A percentile compares a stretch with the other conserved stretches of the same genome.
Evolutionary conservation across 1,139 yeast genomes (phyloP).

Genomic region (Geotrichum siamense): DNA sequence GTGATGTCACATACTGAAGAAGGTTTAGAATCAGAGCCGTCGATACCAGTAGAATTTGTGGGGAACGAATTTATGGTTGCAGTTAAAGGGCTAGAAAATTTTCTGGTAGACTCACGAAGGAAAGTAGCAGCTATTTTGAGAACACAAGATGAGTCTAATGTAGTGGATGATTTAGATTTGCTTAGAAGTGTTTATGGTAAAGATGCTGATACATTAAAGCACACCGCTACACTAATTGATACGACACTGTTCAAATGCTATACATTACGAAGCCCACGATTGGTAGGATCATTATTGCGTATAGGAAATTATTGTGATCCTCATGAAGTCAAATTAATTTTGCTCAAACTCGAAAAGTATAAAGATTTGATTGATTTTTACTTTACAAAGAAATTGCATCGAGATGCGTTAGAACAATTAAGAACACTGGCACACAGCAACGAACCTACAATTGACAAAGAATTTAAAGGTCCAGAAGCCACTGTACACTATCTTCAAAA

Average conservation of each 20-base stretch:
- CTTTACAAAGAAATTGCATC: conserved; percentile 54
- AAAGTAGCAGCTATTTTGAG: conserved; percentile 35
- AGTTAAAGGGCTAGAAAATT: conserved; percentile 49
- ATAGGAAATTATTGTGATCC: conserved; percentile 69
- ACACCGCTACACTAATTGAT: conserved; percentile 54
- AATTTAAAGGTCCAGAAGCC: conserved; percentile 40
- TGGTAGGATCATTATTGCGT: conserved; percentile 77
- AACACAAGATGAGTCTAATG: neutral
- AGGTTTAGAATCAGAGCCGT: neutral
- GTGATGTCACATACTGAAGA: neutral
- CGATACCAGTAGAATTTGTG: conserved; percentile 21
- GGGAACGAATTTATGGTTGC: conserved; percentile 34
- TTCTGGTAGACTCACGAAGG: conserved; percentile 46
- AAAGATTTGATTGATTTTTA: conserved; percentile 77
- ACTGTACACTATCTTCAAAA: conserved; percentile 61
- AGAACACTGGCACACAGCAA: conserved; percentile 25
- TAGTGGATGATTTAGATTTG: conserved; percentile 21
- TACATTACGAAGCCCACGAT: conserved; percentile 54
- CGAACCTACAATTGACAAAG: conserved; percentile 8
- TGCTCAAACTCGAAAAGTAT: conserved; percentile 47
- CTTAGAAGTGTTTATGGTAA: conserved; percentile 20
- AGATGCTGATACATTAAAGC: conserved; percentile 1
- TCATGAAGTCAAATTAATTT: conserved; percentile 49
- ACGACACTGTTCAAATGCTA: conserved; percentile 75
- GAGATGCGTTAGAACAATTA: conserved; percentile 60